Evolutionary conservation across 345 rosid species (phyloP).

Genomic region (Moricandia moricandioides): DNA sequence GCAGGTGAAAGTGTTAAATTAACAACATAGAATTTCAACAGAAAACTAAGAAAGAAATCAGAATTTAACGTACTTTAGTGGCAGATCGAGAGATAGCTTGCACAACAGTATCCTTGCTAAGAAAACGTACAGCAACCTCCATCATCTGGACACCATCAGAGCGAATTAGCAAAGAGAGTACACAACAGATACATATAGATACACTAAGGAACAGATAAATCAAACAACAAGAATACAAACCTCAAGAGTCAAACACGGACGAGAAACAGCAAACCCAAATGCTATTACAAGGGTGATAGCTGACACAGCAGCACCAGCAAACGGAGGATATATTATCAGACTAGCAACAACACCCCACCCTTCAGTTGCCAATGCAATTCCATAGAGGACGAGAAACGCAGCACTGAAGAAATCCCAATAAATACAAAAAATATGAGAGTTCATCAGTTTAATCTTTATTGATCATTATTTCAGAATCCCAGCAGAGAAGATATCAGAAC

Average conservation of each 20-base stretch:
- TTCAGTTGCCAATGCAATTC: slow-evolving; percentile 96
- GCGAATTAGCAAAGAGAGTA: slow-evolving; percentile 16
- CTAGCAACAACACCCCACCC: slow-evolving; percentile 99
- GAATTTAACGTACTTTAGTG: slow-evolving; percentile 67
- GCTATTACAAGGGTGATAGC: slow-evolving; percentile 96
- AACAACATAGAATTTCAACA: slow-evolving; percentile 3
- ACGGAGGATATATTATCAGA: slow-evolving; percentile 93
- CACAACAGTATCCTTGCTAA: slow-evolving; percentile 89
- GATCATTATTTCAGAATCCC: slow-evolving; percentile 14
- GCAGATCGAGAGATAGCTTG: slow-evolving; percentile 98
- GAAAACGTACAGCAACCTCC: slow-evolving; percentile 99
- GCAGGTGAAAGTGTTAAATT: slow-evolving; percentile 8
- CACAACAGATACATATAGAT: background rate
- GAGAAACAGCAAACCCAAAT: slow-evolving; percentile 98
- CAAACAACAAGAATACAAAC: slow-evolving; percentile 42
- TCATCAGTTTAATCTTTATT: slow-evolving; percentile 8
- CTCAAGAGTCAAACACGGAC: slow-evolving; percentile 96
- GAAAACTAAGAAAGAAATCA: slow-evolving; percentile 2
- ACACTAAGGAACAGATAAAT: slow-evolving; percentile 3
- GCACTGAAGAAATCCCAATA: slow-evolving; percentile 50
- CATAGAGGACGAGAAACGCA: slow-evolving; percentile 95
- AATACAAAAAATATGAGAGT: slow-evolving; percentile 14
- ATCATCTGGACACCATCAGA: slow-evolving; percentile 66
- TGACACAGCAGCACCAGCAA: slow-evolving; percentile 99
- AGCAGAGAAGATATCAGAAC: slow-evolving; percentile 8